phyloP scores from a whole-genome alignment of 2,329 filamentous ascomycete genomes.

The Colletotrichum shisoi region DNA sequence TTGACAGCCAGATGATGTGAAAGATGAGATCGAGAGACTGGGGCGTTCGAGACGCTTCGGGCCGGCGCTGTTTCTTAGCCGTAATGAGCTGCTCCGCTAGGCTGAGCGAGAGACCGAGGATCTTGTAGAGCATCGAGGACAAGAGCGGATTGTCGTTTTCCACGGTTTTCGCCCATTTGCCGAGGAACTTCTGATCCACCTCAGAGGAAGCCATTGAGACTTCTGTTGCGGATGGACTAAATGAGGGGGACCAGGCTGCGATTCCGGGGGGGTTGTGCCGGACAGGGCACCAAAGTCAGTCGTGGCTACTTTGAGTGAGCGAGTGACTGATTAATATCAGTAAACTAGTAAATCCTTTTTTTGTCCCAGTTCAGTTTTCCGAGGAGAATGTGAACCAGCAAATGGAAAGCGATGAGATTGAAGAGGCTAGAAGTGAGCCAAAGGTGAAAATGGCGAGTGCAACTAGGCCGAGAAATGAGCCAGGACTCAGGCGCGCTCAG shows the following conservation, averaged over 20 bases:
- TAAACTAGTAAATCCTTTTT: neutral
- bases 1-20: conserved; percentile 94
- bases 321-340: neutral
- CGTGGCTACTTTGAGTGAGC: neutral
- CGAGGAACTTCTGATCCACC: conserved; percentile 96
- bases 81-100: conserved; percentile 83
- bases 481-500: neutral
- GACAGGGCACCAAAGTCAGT: neutral
- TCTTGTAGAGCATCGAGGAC: conserved; percentile 84
- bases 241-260: neutral
- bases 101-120: conserved; percentile 88
- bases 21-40: conserved; percentile 81
- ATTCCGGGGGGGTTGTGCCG: too few relatives aligned
- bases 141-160: conserved; percentile 80
- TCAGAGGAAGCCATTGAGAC: conserved; percentile 88
- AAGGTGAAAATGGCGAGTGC: neutral
- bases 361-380: neutral
- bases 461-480: neutral
- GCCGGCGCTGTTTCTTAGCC: conserved; percentile 80
- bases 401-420: conserved; percentile 2
- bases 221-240: neutral
- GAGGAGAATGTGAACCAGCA: neutral
- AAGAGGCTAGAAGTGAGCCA: neutral
- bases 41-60: conserved; percentile 80
- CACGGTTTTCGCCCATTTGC: conserved; percentile 82